Evolutionary conservation across 345 rosid species (phyloP), one percentile per base, ranked within the genome.

Genomic region (Eucalyptus cloeziana): DNA sequence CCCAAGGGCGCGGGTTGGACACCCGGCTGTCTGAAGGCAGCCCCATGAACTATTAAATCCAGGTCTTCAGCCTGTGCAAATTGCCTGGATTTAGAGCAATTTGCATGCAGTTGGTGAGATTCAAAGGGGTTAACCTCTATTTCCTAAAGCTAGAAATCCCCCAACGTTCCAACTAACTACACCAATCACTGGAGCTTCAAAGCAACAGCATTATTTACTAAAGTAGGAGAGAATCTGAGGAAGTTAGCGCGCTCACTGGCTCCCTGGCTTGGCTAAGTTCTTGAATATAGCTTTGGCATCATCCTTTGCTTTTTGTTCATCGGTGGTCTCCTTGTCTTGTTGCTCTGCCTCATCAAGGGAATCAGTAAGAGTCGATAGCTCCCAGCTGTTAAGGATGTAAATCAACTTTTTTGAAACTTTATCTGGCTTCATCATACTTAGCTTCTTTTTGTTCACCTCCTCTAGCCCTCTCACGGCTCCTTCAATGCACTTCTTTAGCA

Each of bases 401-500:
- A 94, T 88, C 87, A 95, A 91, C 27, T 92, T 94, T 91, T 92
- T 94, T 96, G 97, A 94, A 80, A 94, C 85, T 87, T 93, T 94
- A 87, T 89, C 95, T 52, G 90, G 96, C 88, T 90, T 94, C 91
- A 93, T 92, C 90, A 93, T 95, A 76, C 92, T 92, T 67, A 95
- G 94, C 93, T 92, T 94, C 31, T 94, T 96, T 86, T 93, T 93
- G 89, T 95, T 94, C 90, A 94, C 93, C 90, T 92, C 94, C 86
- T 93, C 94, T 88, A 91, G 93, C 8, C 87, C 86, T 64, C 86
- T 87, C 49, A 88, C 91, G 6, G 89, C 86, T 81, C 90, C 86
- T 81, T 92, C 91, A 49, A 80, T 87, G 86, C 88, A 13, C 87
- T 87, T 93, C 60, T 25, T 91, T 43, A 43, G 44, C 67, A 94